These are phyloP conservation scores for Dactylis glomerata DNA, from an alignment of 176 grass and related monocot species.

Conservation along the genomic window DNA sequence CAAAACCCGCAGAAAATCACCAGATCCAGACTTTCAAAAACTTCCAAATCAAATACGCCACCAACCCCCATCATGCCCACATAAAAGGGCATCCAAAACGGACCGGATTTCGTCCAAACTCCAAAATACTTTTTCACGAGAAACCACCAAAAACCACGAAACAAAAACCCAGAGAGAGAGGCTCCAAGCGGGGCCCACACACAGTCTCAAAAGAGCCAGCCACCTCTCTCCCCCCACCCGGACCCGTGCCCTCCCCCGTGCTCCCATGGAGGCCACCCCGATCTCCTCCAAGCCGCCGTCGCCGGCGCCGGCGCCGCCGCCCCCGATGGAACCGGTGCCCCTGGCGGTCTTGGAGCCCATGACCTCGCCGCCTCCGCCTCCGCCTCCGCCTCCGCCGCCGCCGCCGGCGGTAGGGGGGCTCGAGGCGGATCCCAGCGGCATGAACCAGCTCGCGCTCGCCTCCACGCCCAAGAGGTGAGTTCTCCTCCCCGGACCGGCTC, in stretches of 20 bases:
- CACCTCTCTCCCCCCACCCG: slow-evolving; percentile 1
- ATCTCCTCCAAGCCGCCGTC: slow-evolving; percentile 53
- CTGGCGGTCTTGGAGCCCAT: background rate
- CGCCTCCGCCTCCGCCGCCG: background rate
- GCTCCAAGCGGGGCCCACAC: background rate
- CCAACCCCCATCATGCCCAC: background rate
- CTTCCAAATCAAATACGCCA: background rate
- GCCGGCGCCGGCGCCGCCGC: background rate
- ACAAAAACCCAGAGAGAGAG: slow-evolving; percentile 2
- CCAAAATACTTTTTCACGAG: background rate
- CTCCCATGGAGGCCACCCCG: slow-evolving; percentile 57
- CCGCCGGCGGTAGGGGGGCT: background rate
- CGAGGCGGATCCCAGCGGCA: slow-evolving; percentile 16
- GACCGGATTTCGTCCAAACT: background rate
- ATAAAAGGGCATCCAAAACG: background rate
- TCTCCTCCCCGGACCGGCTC: background rate
- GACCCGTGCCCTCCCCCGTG: slow-evolving; percentile 33
- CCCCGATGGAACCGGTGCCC: background rate
- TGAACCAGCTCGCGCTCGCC: slow-evolving; percentile 51
- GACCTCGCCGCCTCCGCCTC: background rate
- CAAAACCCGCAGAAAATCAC: background rate
- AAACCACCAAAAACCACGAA: background rate
- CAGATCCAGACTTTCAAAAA: background rate
- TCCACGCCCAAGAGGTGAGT: slow-evolving; percentile 46
- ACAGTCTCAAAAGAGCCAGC: slow-evolving; percentile 32